Evolutionary conservation across 2,329 filamentous ascomycete genomes (phyloP).

Genomic region (Ilyonectria sp.): DNA sequence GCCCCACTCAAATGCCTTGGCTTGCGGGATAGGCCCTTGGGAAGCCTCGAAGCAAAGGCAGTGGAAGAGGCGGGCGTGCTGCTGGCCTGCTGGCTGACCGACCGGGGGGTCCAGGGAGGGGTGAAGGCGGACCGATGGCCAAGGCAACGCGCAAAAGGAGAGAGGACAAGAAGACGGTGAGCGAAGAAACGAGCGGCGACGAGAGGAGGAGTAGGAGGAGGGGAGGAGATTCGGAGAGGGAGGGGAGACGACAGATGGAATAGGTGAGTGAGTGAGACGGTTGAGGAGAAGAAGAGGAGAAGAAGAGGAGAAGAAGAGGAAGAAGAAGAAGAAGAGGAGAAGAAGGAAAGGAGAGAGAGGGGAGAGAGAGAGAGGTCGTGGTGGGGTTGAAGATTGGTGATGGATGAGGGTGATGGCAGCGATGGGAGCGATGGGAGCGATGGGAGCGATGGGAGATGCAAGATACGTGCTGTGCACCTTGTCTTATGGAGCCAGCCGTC

Average conservation of each 20-base stretch:
- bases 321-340: constrained; percentile 18
- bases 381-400: constrained; percentile 25
- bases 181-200: constrained; percentile 30
- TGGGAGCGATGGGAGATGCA: neutral
- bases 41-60: constrained; percentile 28
- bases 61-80: constrained; percentile 20
- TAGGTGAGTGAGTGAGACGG: constrained; percentile 20
- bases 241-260: neutral
- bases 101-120: constrained; percentile 37
- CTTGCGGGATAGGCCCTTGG: constrained; percentile 32
- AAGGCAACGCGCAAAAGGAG: constrained; percentile 41
- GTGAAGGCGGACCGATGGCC: constrained; percentile 41
- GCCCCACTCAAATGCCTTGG: constrained; percentile 44
- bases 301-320: constrained; percentile 24
- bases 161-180: constrained; percentile 23
- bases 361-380: constrained; percentile 45
- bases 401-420: constrained; percentile 15
- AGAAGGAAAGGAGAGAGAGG: constrained; percentile 28
- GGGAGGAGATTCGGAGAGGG: constrained; percentile 3
- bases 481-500: constrained; percentile 24
- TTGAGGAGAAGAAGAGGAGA: constrained; percentile 19
- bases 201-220: constrained; percentile 21
- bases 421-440: neutral
- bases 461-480: constrained; percentile 21
- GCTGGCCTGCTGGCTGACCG: constrained; percentile 35